Conservation (phyloP, 2,329 filamentous ascomycete genomes). For the Botrytis pseudocinerea region DNA sequence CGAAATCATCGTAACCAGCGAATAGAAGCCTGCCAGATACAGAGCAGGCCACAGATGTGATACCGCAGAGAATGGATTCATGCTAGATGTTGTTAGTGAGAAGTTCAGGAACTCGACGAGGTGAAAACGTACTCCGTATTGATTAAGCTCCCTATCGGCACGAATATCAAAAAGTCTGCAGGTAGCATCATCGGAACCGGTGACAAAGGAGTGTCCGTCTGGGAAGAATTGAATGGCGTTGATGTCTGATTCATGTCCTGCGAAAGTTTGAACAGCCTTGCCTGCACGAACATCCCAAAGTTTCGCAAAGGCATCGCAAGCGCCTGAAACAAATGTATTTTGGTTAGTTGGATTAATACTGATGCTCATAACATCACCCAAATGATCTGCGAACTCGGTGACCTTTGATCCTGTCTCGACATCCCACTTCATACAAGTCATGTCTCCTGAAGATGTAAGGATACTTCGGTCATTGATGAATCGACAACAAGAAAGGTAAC, state of each 20-base stretch:
- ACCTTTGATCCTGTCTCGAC: constrained; percentile 97
- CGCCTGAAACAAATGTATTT: constrained; percentile 99
- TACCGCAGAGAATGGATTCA: constrained; percentile 94
- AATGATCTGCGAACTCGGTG: constrained; percentile 95
- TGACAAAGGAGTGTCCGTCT: constrained; percentile 97
- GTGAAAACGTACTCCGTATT: constrained; percentile 60
- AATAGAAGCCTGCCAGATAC: constrained; percentile 94
- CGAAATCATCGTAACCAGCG: constrained; percentile 97
- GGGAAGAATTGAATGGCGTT: constrained; percentile 99
- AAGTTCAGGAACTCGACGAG: constrained; percentile 22
- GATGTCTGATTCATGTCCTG: constrained; percentile 97
- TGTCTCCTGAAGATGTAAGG: constrained; percentile 95
- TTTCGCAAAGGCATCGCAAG: constrained; percentile 97
- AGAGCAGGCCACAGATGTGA: constrained; percentile 96
- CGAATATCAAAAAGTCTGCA: constrained; percentile 98
- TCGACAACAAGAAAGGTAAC: constrained; percentile 95
- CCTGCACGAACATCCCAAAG: constrained; percentile 98
- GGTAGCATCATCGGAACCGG: constrained; percentile 94
- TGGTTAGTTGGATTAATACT: constrained; percentile 99
- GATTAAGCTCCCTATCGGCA: constrained; percentile 77
- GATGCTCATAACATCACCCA: constrained; percentile 99
- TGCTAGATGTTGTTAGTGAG: constrained; percentile 58
- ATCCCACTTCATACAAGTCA: constrained; percentile 99
- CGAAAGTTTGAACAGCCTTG: constrained; percentile 98
- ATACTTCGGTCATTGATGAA: constrained; percentile 99